These are phyloP conservation scores for Malassezia equina DNA, from an alignment of 1,284 basidiomycete species.

Conservation along the genomic window DNA sequence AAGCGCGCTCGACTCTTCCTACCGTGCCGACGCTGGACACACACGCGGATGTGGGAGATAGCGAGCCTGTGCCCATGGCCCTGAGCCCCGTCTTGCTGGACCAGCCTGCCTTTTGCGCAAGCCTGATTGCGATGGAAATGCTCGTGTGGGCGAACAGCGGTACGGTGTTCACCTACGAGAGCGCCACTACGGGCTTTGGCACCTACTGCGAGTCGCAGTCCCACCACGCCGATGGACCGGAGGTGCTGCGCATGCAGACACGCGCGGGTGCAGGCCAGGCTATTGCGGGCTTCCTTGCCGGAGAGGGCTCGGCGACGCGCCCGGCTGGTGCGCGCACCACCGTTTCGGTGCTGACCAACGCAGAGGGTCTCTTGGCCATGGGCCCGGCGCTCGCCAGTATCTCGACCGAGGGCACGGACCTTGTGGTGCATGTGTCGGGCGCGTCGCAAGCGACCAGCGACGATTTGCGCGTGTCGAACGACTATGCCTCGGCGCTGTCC, in stretches of 20 bases:
- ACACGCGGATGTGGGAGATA: conserved; percentile 1
- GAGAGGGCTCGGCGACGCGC: conserved; percentile 23
- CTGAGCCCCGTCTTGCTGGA: background rate
- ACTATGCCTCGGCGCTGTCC: conserved; percentile 41
- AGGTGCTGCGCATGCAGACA: conserved; percentile 45
- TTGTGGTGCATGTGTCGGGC: conserved; percentile 45
- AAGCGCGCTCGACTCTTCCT: conserved; percentile 1
- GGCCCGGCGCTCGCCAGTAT: conserved; percentile 38
- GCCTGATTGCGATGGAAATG: conserved; percentile 36
- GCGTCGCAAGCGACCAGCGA: conserved; percentile 29
- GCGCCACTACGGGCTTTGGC: conserved; percentile 38
- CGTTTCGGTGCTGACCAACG: conserved; percentile 43
- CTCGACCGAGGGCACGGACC: conserved; percentile 19
- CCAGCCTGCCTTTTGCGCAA: conserved; percentile 16
- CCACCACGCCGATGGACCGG: conserved; percentile 22
- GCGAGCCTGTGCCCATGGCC: background rate
- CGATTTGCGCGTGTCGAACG: conserved; percentile 34
- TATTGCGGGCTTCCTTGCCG: conserved; percentile 40
- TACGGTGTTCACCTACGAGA: conserved; percentile 46
- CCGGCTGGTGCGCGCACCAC: conserved; percentile 22
- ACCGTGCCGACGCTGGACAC: conserved; percentile 2
- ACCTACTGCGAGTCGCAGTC: conserved; percentile 35
- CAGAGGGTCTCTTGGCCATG: conserved; percentile 39
- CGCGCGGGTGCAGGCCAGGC: conserved; percentile 57
- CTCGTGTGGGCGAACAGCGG: conserved; percentile 37